Evolutionary conservation across 768 basidiomycete species (phyloP).

Genomic region (Mycena belliarum): DNA sequence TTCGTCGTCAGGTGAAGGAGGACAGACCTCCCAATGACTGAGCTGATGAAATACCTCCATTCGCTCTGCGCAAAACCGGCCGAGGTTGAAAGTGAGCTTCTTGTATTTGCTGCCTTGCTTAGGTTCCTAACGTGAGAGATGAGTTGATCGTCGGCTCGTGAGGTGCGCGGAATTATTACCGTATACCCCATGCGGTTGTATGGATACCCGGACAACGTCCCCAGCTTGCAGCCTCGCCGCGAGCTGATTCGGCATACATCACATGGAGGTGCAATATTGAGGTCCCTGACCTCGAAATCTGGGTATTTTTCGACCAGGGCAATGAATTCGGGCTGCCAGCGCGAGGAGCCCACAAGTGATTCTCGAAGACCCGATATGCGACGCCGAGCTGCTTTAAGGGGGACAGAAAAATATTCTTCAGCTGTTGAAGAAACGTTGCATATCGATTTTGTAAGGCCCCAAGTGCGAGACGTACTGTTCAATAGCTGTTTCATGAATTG

Average conservation of each 20-base stretch:
- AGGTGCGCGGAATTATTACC: too few relatives aligned
- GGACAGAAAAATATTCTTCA: slow-evolving; percentile 73
- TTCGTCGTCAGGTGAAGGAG: background rate
- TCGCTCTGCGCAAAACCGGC: slow-evolving; percentile 78
- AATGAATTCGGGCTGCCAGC: slow-evolving; percentile 77
- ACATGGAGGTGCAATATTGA: slow-evolving; percentile 61
- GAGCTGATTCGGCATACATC: slow-evolving; percentile 76
- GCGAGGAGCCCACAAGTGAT: slow-evolving; percentile 79
- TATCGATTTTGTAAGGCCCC: background rate
- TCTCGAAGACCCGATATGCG: slow-evolving; percentile 71
- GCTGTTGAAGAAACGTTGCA: slow-evolving; percentile 28
- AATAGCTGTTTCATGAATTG: slow-evolving; percentile 55
- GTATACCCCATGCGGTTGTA: slow-evolving; percentile 76
- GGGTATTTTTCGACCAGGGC: slow-evolving; percentile 67
- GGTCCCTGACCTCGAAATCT: slow-evolving; percentile 56
- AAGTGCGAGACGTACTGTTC: slow-evolving; percentile 40
- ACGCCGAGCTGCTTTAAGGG: slow-evolving; percentile 65
- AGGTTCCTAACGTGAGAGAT: too few relatives aligned
- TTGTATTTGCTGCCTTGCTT: slow-evolving; percentile 22
- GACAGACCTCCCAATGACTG: slow-evolving; percentile 80
- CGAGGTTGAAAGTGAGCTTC: slow-evolving; percentile 50
- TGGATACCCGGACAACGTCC: slow-evolving; percentile 62
- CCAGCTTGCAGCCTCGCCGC: slow-evolving; percentile 50
- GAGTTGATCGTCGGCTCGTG: too few relatives aligned
- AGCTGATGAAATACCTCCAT: slow-evolving; percentile 70